Conservation (phyloP, 2,329 filamentous ascomycete genomes). For the Neonectria ditissima region DNA sequence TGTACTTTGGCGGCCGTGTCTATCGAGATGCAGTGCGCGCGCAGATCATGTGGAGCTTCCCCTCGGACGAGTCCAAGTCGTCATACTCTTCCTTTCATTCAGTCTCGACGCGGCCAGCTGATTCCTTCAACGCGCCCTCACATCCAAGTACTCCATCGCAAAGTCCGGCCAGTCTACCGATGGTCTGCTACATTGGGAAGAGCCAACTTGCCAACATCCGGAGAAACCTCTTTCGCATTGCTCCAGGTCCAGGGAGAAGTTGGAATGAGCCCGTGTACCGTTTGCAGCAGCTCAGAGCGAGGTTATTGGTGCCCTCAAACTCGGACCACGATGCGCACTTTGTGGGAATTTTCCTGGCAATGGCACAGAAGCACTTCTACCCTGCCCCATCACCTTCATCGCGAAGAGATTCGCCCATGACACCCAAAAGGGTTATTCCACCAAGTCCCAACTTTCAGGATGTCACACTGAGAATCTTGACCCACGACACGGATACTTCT, state of each 20-base stretch:
- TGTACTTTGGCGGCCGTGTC: conserved; percentile 62
- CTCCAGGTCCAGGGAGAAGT: conserved; percentile 53
- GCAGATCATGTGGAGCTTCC: conserved; percentile 63
- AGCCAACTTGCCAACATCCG: conserved; percentile 60
- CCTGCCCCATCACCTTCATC: conserved; percentile 33
- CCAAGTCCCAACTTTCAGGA: conserved; percentile 56
- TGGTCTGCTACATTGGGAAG: conserved; percentile 62
- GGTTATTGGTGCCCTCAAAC: conserved; percentile 60
- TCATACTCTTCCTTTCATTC: conserved; percentile 51
- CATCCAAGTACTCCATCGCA: conserved; percentile 38
- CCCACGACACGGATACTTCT: conserved; percentile 60
- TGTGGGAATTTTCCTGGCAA: conserved; percentile 64
- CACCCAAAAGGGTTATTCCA: conserved; percentile 32
- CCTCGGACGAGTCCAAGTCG: conserved; percentile 39
- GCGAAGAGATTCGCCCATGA: conserved; percentile 45
- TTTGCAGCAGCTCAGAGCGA: conserved; percentile 61
- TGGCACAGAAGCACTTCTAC: conserved; percentile 69
- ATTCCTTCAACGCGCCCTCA: conserved; percentile 45
- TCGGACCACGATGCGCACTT: conserved; percentile 65
- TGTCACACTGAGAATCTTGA: conserved; percentile 63
- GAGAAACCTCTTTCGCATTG: conserved; percentile 60
- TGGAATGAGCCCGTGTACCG: conserved; percentile 61
- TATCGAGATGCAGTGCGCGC: conserved; percentile 61
- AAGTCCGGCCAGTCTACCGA: conserved; percentile 45
- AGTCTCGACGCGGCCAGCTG: conserved; percentile 51